phyloP scores from a whole-genome alignment of 768 basidiomycete species.

The Filobasidium wieringae region DNA sequence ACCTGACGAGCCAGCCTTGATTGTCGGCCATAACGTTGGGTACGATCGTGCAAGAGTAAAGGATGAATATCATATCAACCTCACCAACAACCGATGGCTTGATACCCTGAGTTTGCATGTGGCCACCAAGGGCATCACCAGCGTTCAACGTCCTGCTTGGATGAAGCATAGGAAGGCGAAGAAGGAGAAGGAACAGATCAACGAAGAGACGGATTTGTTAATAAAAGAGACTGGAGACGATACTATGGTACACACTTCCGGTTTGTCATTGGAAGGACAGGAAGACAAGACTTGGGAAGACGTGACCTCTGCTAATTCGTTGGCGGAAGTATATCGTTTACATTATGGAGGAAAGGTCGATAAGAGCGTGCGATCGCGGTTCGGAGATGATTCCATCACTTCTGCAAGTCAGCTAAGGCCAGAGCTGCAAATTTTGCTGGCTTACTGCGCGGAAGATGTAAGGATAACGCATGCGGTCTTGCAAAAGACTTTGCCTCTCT shows the following conservation, averaged over 20 bases:
- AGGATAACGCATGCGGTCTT: constrained; percentile 72
- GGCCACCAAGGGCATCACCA: constrained; percentile 85
- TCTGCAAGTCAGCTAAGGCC: constrained; percentile 54
- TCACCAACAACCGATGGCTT: constrained; percentile 64
- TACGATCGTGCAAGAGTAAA: constrained; percentile 74
- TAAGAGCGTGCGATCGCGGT: constrained; percentile 53
- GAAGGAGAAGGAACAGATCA: constrained; percentile 48
- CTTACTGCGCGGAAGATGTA: constrained; percentile 80
- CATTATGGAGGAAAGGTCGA: constrained; percentile 72
- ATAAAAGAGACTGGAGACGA: constrained; percentile 37
- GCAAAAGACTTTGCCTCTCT: constrained; percentile 61
- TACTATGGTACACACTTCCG: too few relatives aligned
- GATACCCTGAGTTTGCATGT: constrained; percentile 94
- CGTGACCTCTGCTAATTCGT: constrained; percentile 77
- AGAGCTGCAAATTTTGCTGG: constrained; percentile 59
- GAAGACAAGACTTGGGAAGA: constrained; percentile 70
- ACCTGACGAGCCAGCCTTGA: constrained; percentile 47
- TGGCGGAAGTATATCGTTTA: constrained; percentile 79
- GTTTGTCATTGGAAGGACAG: too few relatives aligned
- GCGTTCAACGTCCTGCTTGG: constrained; percentile 89
- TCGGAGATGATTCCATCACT: constrained; percentile 57
- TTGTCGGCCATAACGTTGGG: constrained; percentile 90
- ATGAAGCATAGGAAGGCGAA: constrained; percentile 68
- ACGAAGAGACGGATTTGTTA: constrained; percentile 31
- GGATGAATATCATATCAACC: constrained; percentile 66